These are phyloP conservation scores for Coemansia sp. DNA, from an alignment of 192 early-diverging fungal genomes.

Conservation along the genomic window DNA sequence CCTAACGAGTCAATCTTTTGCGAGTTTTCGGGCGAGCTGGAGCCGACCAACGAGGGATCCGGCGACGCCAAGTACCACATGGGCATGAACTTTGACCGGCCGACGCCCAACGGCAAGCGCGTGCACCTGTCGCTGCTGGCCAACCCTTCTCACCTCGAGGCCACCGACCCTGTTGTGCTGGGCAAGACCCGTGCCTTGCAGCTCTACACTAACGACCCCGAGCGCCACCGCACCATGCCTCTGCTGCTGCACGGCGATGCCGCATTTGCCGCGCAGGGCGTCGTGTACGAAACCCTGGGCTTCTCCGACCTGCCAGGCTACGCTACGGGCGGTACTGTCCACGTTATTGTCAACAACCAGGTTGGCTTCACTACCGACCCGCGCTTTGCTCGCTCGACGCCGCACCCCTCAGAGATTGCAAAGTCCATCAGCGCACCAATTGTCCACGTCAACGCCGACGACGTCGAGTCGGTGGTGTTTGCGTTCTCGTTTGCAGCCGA, in stretches of 20 bases:
- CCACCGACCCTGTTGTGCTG: slow-evolving; percentile 96
- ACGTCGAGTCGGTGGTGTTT: slow-evolving; percentile 95
- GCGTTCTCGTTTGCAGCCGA: slow-evolving; percentile 94
- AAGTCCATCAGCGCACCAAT: slow-evolving; percentile 97
- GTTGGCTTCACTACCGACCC: slow-evolving; percentile 99
- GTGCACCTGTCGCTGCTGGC: slow-evolving; percentile 97
- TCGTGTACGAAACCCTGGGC: slow-evolving; percentile 97
- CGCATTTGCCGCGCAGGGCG: slow-evolving; percentile 96
- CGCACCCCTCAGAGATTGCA: slow-evolving; percentile 97
- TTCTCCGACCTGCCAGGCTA: slow-evolving; percentile 95
- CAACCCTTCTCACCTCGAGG: slow-evolving; percentile 99
- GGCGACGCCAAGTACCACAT: slow-evolving; percentile 96
- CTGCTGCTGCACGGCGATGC: slow-evolving; percentile 98
- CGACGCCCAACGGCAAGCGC: slow-evolving; percentile 95
- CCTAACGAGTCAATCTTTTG: slow-evolving; percentile 98
- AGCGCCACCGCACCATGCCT: slow-evolving; percentile 84
- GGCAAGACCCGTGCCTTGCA: slow-evolving; percentile 97
- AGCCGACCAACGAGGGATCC: slow-evolving; percentile 90
- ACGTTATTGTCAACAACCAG: slow-evolving; percentile 99
- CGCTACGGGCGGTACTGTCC: slow-evolving; percentile 95
- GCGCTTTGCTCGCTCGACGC: slow-evolving; percentile 90
- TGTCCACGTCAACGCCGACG: slow-evolving; percentile 98
- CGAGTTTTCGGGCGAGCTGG: slow-evolving; percentile 91
- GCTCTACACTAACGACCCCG: slow-evolving; percentile 89
- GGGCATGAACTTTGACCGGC: slow-evolving; percentile 95